Base-by-base conservation (phyloP, 108 stramenopile genomes). In the Nitzschia palea region DNA sequence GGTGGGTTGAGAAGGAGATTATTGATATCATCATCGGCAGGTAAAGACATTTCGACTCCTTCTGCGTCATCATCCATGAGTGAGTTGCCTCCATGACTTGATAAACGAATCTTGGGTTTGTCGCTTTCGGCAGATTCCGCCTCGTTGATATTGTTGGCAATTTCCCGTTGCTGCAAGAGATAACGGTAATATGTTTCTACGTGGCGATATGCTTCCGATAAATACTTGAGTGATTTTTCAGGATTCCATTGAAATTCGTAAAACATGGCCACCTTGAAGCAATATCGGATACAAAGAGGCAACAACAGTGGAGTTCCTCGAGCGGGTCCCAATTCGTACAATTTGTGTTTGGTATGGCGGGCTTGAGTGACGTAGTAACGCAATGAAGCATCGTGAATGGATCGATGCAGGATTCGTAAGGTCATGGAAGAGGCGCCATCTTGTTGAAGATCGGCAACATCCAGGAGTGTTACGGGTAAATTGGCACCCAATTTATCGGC, bases 261-360 rank as follows among this genome's bases (percentile, higher is more conserved):
- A 67, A 82, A 87, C 10, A 87, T 61, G 17, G 77, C 86, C 42
- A 79, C 71, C 63, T 87, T 87, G 72, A 87, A 77, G 54, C 80
- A 77, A 59, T 80, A 87, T n/a, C 86, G 82, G 52, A 80, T 79
- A 9, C 66, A 51, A 51, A 83, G 56, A 0, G 86, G 86, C 22
- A 83, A 51, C 20, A 87, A 61, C 5, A 68, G 43, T 1, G 45
- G 43, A 1, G 67, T 55, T 14, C 33, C 36, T 15, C 65, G 50
- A 9, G 53, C 66, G 10, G 71, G 78, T 56, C 70, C 76, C 47
- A 76, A 40, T 28, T 63, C 42, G 20, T 44, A 23, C 14, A 77
- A 74, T 43, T 86, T 86, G 18, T 54, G 59, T 44, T 83, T 83
- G 54, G 67, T 61, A 6, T 71, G 65, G 15, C 77, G 54, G 18